Percentiles rank a stretch among this genome's conserved stretches.
These are phyloP conservation scores for Ascocoryne sarcoides DNA, from an alignment of 2,329 filamentous ascomycete species.

Conservation along the genomic window DNA sequence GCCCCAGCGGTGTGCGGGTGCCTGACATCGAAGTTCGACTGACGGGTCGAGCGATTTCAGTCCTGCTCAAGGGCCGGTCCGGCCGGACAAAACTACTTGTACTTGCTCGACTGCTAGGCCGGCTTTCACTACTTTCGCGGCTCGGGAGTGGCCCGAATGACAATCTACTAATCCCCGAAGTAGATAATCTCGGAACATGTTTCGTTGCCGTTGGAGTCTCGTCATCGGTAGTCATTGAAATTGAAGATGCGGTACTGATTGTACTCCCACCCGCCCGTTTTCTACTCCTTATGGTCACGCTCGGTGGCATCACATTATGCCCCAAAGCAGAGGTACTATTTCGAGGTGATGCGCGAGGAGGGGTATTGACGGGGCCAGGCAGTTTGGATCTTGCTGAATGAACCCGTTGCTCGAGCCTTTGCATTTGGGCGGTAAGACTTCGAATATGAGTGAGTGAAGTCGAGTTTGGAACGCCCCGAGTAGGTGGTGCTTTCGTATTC, in stretches of 20 bases:
- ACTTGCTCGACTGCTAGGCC: slow-evolving; percentile 26
- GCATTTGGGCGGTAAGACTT: slow-evolving; percentile 91
- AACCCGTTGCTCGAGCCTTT: slow-evolving; percentile 87
- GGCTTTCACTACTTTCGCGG: slow-evolving; percentile 29
- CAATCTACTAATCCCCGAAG: slow-evolving; percentile 52
- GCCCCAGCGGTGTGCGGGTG: slow-evolving; percentile 27
- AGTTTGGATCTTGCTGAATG: slow-evolving; percentile 87
- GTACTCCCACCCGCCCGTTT: slow-evolving; percentile 54
- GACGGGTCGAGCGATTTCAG: slow-evolving; percentile 23
- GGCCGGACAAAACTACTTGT: slow-evolving; percentile 21
- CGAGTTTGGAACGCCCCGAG: slow-evolving; percentile 40
- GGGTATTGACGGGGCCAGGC: slow-evolving; percentile 69
- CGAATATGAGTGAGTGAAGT: slow-evolving; percentile 87
- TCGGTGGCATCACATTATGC: slow-evolving; percentile 39
- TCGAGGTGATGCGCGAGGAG: slow-evolving; percentile 73
- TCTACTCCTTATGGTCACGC: slow-evolving; percentile 57
- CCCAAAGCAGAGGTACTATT: slow-evolving; percentile 31
- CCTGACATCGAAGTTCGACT: slow-evolving; percentile 27
- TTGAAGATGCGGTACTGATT: slow-evolving; percentile 21
- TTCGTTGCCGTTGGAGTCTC: slow-evolving; percentile 33
- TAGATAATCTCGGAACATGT: slow-evolving; percentile 51
- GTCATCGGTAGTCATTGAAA: slow-evolving; percentile 9
- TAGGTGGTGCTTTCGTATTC: slow-evolving; percentile 33
- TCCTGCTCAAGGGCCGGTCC: slow-evolving; percentile 25
- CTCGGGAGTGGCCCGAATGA: slow-evolving; percentile 56